These are phyloP conservation scores for Novymonas esmeraldas DNA, from an alignment of 208 protist species.

Conservation along the genomic window DNA sequence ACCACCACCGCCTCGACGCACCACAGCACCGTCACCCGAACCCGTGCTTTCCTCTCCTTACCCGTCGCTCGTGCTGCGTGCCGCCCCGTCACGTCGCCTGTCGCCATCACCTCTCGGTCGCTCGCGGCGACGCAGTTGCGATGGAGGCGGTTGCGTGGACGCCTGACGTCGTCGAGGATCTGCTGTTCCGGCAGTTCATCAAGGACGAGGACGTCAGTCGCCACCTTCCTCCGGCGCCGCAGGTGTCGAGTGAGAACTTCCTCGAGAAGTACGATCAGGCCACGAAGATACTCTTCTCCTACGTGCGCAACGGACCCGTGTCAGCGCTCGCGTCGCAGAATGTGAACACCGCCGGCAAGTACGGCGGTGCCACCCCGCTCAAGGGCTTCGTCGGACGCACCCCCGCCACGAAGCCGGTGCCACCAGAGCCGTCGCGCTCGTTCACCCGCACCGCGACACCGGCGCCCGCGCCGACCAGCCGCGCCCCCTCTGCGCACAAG, in stretches of 20 bases:
- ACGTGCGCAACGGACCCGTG: slow-evolving; percentile 84
- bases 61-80: background rate
- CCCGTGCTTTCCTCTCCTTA: too few relatives aligned
- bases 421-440: slow-evolving; percentile 21
- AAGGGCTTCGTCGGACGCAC: slow-evolving; percentile 33
- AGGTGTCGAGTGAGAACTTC: slow-evolving; percentile 52
- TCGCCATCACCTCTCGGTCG: background rate
- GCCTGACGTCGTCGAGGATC: slow-evolving; percentile 78
- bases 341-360: slow-evolving; percentile 63
- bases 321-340: slow-evolving; percentile 76
- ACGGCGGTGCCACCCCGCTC: slow-evolving; percentile 30
- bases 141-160: slow-evolving; percentile 66
- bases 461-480: slow-evolving; percentile 27
- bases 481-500: slow-evolving; percentile 25
- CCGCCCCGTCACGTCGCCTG: background rate
- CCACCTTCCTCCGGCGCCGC: slow-evolving; percentile 66
- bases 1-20: too few relatives aligned
- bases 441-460: slow-evolving; percentile 42
- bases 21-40: too few relatives aligned
- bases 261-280: slow-evolving; percentile 78
- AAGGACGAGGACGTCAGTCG: slow-evolving; percentile 83
- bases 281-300: slow-evolving; percentile 80
- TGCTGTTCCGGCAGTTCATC: slow-evolving; percentile 89
- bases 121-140: background rate
- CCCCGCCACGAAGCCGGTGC: slow-evolving; percentile 26